These are phyloP conservation scores for Epichloe sylvatica DNA, from an alignment of 2,329 filamentous ascomycete genomes.

Conservation along the genomic window DNA sequence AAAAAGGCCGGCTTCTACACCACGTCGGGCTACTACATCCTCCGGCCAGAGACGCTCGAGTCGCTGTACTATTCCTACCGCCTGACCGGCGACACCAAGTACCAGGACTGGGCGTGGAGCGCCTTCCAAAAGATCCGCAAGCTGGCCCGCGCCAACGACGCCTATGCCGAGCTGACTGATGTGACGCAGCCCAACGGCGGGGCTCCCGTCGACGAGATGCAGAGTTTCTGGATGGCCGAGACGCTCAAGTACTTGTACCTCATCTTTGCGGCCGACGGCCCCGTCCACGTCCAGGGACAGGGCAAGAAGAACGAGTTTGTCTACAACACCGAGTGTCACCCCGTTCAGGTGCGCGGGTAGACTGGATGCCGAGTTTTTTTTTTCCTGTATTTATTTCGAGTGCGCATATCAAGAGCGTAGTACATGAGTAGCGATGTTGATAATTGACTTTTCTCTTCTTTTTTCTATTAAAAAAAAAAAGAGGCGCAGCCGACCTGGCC, in stretches of 20 bases:
- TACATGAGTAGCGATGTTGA: too few relatives aligned
- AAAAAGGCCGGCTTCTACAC: constrained; percentile 59
- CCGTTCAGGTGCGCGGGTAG: constrained; percentile 16
- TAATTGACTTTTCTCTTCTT: not conserved
- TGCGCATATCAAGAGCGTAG: too few relatives aligned
- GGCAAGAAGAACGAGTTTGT: constrained; percentile 33
- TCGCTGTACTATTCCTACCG: constrained; percentile 79
- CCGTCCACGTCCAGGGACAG: constrained; percentile 38
- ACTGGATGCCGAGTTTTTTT: too few relatives aligned
- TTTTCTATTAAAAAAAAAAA: not conserved
- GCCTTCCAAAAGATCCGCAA: constrained; percentile 56
- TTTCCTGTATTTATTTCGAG: not conserved
- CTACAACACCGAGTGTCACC: constrained; percentile 37
- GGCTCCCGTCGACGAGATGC: constrained; percentile 53
- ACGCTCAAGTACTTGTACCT: constrained; percentile 75
- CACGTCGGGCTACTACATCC: constrained; percentile 43
- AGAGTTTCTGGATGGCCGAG: constrained; percentile 82
- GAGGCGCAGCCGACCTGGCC: too few relatives aligned
- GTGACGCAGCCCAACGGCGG: constrained; percentile 53
- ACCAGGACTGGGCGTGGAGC: constrained; percentile 75
- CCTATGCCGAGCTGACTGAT: constrained; percentile 51
- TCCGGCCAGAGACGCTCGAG: constrained; percentile 73
- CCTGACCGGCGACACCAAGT: constrained; percentile 58
- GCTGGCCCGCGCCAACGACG: constrained; percentile 49
- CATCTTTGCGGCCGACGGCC: constrained; percentile 48